Conservation (phyloP, 106 monocot genomes). For the Agapanthus africanus region DNA sequence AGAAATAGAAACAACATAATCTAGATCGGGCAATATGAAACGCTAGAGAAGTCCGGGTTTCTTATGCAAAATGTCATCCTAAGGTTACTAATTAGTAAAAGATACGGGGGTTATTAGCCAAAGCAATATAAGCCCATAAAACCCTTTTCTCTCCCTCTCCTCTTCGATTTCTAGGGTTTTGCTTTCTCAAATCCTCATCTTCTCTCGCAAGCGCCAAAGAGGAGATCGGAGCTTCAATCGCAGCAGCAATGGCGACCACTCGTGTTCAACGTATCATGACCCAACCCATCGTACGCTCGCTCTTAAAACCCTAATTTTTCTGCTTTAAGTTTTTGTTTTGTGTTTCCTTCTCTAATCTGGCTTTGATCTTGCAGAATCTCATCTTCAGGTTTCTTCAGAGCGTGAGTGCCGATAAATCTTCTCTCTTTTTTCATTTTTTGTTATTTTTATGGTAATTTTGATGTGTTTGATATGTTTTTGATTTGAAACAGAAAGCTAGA, state of each 20-base stretch:
- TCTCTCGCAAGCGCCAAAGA: neutral
- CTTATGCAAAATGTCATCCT: too few relatives aligned
- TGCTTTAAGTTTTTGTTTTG: too few relatives aligned
- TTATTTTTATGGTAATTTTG: neutral
- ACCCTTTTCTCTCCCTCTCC: too few relatives aligned
- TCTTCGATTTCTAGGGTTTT: neutral
- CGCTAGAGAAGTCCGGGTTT: too few relatives aligned
- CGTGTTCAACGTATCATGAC: constrained; percentile 25
- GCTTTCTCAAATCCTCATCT: neutral
- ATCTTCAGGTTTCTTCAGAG: constrained; percentile 98
- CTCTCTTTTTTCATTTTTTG: neutral
- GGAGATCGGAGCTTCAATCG: neutral
- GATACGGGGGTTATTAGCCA: too few relatives aligned
- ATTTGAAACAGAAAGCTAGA: constrained; percentile 17
- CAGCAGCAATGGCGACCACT: constrained; percentile 21
- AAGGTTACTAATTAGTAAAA: too few relatives aligned
- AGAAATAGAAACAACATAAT: too few relatives aligned
- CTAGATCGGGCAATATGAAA: too few relatives aligned
- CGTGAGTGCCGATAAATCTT: constrained; percentile 30
- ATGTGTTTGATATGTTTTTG: neutral
- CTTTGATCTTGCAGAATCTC: constrained; percentile 52
- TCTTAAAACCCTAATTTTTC: too few relatives aligned
- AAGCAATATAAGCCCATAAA: too few relatives aligned
- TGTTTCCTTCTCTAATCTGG: neutral
- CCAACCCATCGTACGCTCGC: constrained; percentile 14